Base-by-base conservation (phyloP, 2,329 filamentous ascomycete species). In the Diaporthe caulivora region DNA sequence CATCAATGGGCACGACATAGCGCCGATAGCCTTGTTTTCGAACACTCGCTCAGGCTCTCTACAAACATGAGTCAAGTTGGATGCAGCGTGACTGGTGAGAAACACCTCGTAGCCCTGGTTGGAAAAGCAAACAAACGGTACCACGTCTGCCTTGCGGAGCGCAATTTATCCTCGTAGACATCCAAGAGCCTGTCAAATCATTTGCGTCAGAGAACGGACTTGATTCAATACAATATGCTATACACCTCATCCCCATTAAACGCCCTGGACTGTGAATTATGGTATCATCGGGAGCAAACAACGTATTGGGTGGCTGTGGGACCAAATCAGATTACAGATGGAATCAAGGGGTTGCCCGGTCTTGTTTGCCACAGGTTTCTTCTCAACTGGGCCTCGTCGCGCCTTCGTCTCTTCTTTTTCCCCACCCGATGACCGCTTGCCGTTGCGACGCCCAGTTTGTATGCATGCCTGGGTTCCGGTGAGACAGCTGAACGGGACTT, bases 201-300 rank as follows among this genome's bases (percentile, higher is more conserved):
- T 49, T 17, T 26, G 68, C 24, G 37, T 26, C 31, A 34, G 31
- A 44, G 29, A 53, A 17, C 37, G 34, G 24, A 42, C 37, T 60
- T 24, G 18, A 42, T 47, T 42, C 44, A 37, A 62, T 34, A 53
- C 34, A 42, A 62, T 44, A 37, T 67, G 3, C 58, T 65, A 37
- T 44, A 57, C 40, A 71, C 51, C n/a, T 26, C 60, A 40, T 26
- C 21, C 26, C 51, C 37, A 24, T n/a, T 34, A 34, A 17, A 29
- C 51, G 11, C 51, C 53, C 29, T 51, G 37, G 37, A 51, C 37
- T 37, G 60, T 60, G 53, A 37, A 42, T 54, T 44, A 47, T 72
- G 34, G 49, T 51, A 72, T 62, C 72, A 51, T 53, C 42, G 42
- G 31, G n/a, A 40, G 60, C 72, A 72, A 74, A 74, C 68, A 72